Base-by-base conservation (phyloP, 2,329 filamentous ascomycete genomes). In the Davidsoniella neocaledoniae region DNA sequence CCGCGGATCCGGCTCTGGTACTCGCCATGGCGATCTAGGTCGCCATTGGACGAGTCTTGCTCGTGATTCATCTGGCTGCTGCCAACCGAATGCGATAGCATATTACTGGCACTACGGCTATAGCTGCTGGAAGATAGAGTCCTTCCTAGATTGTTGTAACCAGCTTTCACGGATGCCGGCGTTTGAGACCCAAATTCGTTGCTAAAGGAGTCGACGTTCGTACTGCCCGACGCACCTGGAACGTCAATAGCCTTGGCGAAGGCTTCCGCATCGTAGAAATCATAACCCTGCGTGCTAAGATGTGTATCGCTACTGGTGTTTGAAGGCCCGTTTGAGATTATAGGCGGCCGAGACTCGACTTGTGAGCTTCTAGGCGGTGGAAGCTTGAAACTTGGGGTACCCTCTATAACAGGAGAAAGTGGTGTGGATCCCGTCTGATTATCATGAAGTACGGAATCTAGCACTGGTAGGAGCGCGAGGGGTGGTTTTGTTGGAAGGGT, bases 211-310 rank as follows among this genome's bases (percentile, higher is more conserved):
- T 45, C 25, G n/a, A 9, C 29, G n/a, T 16, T 41, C n/a, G 38
- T 33, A 12, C 29, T 21, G 19, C 16, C 39, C 8, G 39, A 25
- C 9, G 49, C 39, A 7, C 44, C 49, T 4, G 69, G 72, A 46
- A 77, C 70, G 53, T 78, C 72, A 43, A 77, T 72, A 5, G 71
- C 72, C 42, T 65, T 65, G 45, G 64, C 63, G 50, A 72, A 60
- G 25, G 66, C 70, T n/a, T 76, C 75, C 25, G 76, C 64, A 56
- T 76, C 77, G 57, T 80, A 80, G 57, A 81, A 81, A 59, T 81
- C 77, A 56, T 81, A 80, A 0, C 77, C 77, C 55, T 79, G 76
- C 1, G 71, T 74, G 57, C 66, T 72, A 10, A 71, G 56, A 19
- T 71, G 67, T 5, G 69, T 67, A 38, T 57, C 55, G 41, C 66